These are phyloP conservation scores for Piloderma croceum DNA, from an alignment of 768 basidiomycete species.

Conservation along the genomic window DNA sequence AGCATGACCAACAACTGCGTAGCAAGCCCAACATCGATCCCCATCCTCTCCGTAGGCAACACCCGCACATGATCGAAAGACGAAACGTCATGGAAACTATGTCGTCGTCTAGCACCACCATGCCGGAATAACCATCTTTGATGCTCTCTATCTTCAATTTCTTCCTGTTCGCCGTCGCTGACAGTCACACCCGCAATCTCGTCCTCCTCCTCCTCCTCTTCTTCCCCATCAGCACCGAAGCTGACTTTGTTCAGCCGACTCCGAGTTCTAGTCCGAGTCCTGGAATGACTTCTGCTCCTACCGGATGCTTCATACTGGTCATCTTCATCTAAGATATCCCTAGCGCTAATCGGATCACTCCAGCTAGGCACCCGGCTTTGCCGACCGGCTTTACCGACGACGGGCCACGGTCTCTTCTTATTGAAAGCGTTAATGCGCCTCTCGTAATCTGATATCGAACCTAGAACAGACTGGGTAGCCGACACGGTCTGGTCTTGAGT, in stretches of 20 bases:
- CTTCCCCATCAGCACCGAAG: no score
- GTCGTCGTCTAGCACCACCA: slow-evolving; percentile 36
- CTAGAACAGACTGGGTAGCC: slow-evolving; percentile 24
- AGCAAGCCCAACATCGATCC: slow-evolving; percentile 72
- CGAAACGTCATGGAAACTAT: slow-evolving; percentile 61
- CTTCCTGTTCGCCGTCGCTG: slow-evolving; percentile 6
- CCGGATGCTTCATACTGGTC: no score
- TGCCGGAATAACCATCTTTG: no score
- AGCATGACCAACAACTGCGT: slow-evolving; percentile 68
- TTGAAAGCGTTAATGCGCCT: slow-evolving; percentile 31
- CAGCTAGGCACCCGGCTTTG: slow-evolving; percentile 47
- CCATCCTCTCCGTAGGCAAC: slow-evolving; percentile 60
- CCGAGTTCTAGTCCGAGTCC: no score
- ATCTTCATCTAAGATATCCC: slow-evolving; percentile 27
- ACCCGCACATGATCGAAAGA: slow-evolving; percentile 44
- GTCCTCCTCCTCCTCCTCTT: slow-evolving; percentile 11
- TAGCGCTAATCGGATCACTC: slow-evolving; percentile 47
- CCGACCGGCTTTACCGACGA: slow-evolving; percentile 24
- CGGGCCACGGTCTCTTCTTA: slow-evolving; percentile 37
- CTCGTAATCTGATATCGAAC: slow-evolving; percentile 24
- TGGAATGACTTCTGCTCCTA: no score
- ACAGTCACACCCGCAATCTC: no score
- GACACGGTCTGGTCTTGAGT: no score
- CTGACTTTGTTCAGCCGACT: not conserved
- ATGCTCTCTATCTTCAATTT: slow-evolving; percentile 2